Evolutionary conservation across 306 rosid genomes (phyloP).

Genomic region (Vicia sativa): DNA sequence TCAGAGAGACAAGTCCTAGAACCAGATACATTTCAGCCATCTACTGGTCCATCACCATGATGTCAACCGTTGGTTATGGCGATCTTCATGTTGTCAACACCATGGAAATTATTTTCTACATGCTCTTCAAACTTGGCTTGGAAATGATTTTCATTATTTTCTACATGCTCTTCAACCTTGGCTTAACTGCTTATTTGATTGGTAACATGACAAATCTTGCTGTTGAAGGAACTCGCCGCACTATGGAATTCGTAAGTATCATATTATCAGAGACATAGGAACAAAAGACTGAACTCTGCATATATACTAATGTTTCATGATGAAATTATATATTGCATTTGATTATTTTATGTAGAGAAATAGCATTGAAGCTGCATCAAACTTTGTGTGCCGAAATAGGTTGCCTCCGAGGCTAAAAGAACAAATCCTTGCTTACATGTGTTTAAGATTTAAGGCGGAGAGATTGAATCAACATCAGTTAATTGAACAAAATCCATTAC

Average conservation of each 20-base stretch:
- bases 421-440: too few relatives aligned
- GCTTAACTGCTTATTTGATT: constrained; percentile 84
- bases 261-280: background rate
- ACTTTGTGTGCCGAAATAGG: constrained; percentile 72
- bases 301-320: constrained; percentile 16
- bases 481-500: too few relatives aligned
- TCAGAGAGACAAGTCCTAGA: too few relatives aligned
- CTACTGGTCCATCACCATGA: constrained; percentile 92
- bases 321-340: constrained; percentile 11
- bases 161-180: constrained; percentile 94
- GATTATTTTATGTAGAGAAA: constrained; percentile 63
- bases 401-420: constrained; percentile 74
- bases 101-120: too few relatives aligned
- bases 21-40: constrained; percentile 74
- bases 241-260: constrained; percentile 86
- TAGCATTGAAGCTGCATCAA: constrained; percentile 86
- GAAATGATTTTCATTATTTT: constrained; percentile 88
- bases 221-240: constrained; percentile 92
- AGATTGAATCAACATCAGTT: too few relatives aligned
- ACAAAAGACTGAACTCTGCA: too few relatives aligned
- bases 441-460: too few relatives aligned
- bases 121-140: too few relatives aligned
- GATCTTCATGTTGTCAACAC: constrained; percentile 89
- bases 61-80: constrained; percentile 96
- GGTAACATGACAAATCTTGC: constrained; percentile 97